These are phyloP conservation scores for Pelomyxa schiedti DNA, from an alignment of 78 protist genomes.

Conservation along the genomic window DNA sequence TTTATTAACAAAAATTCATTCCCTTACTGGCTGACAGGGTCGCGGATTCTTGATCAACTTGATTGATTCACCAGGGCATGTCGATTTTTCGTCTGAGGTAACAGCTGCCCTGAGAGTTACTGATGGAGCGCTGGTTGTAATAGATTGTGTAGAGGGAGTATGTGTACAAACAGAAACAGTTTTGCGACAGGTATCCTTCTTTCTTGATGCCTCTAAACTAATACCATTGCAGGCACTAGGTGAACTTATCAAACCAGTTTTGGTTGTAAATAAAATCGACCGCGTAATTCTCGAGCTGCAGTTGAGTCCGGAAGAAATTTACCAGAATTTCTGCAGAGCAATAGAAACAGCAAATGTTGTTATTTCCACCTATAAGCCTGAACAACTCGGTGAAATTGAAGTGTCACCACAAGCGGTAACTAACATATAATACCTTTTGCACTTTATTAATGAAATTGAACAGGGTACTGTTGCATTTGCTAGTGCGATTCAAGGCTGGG, in stretches of 20 bases:
- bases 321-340: slow-evolving; percentile 58
- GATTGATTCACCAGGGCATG: slow-evolving; percentile 95
- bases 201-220: too few relatives aligned
- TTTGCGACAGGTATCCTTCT: too few relatives aligned
- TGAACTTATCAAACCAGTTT: slow-evolving; percentile 73
- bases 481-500: too few relatives aligned
- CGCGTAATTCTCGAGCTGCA: slow-evolving; percentile 81
- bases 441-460: too few relatives aligned
- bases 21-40: too few relatives aligned
- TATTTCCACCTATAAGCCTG: slow-evolving; percentile 68
- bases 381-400: slow-evolving; percentile 67
- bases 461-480: too few relatives aligned
- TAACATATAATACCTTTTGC: too few relatives aligned
- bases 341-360: slow-evolving; percentile 74
- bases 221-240: slow-evolving; percentile 81
- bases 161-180: slow-evolving; percentile 89
- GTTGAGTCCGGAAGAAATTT: slow-evolving; percentile 66
- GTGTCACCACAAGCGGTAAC: too few relatives aligned
- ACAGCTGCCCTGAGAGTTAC: slow-evolving; percentile 81
- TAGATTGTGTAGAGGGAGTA: slow-evolving; percentile 84
- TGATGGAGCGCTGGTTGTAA: slow-evolving; percentile 88
- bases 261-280: slow-evolving; percentile 90
- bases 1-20: too few relatives aligned
- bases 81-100: slow-evolving; percentile 85
- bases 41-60: slow-evolving; percentile 62